phyloP scores from a whole-genome alignment of 257 asterid species.

The Primulina eburnea region DNA sequence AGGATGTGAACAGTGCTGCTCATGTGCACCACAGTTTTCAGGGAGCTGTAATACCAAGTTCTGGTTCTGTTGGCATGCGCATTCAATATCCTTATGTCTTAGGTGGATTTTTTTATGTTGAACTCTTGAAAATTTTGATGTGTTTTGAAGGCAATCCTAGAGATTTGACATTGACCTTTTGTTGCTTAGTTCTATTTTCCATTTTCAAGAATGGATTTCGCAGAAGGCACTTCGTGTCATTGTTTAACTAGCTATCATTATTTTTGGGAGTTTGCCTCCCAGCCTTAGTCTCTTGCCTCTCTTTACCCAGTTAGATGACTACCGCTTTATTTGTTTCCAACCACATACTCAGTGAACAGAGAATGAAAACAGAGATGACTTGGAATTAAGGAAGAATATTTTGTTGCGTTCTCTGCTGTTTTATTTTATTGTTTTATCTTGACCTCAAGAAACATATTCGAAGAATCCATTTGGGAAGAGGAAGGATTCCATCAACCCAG shows the following conservation, averaged over 20 bases:
- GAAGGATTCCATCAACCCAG: conserved; percentile 59
- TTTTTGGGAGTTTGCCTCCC: not conserved
- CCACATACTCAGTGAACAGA: no score
- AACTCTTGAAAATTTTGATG: no score
- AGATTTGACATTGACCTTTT: no score
- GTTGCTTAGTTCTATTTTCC: no score
- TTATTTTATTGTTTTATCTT: conserved; percentile 41
- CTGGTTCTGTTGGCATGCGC: conserved; percentile 99
- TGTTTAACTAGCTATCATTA: not conserved
- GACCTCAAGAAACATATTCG: conserved; percentile 77
- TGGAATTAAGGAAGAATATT: no score
- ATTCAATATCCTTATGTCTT: conserved; percentile 87
- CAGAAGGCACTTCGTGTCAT: no score
- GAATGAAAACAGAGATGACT: no score
- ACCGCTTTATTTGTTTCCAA: no score
- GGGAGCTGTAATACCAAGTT: conserved; percentile 97
- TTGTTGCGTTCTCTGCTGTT: not conserved
- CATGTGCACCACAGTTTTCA: conserved; percentile 88
- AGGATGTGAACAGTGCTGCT: conserved; percentile 91
- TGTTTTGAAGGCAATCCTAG: no score
- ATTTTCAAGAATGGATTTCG: no score
- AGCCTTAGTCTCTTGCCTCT: no score
- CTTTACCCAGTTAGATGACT: no score
- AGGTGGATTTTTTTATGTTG: not conserved
- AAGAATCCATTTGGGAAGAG: conserved; percentile 96